Base-by-base conservation (phyloP, 331 rosid species). In the Arachis monticola region DNA sequence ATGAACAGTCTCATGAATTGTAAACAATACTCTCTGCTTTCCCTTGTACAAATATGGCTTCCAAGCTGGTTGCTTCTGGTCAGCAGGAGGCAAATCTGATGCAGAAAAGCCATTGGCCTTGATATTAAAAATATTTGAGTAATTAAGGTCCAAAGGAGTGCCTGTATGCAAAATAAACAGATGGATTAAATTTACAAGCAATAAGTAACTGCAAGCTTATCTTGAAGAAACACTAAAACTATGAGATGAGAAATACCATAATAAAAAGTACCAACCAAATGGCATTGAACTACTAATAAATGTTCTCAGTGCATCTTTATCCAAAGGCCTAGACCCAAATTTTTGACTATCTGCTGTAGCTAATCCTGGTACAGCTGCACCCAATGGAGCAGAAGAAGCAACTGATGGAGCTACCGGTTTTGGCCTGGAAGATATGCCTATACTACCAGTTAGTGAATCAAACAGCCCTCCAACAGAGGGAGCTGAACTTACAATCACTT, bases 11-110 rank as follows among this genome's bases (percentile, higher is more conserved):
- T 92, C 99, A 55, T 88, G 96, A 78, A 91, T 81, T 10, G 97
- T 87, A 76, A 92, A 88, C 44, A 88, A n/a, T 27, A 95, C 77
- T 84, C 96, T 87, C 77, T 92, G 99, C 79, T 86, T 95, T 83
- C 99, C 97, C 85, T 80, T 95, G 83, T 72, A 88, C 22, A 87
- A 87, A 82, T 95, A 92, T 32, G 97, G 97, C 88, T 95, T 95
- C 99, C 99, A 95, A 53, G 96, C 97, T 53, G 99, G 99, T 85
- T 90, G 97, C 87, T 95, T 95, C 78, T 83, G 92, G 74, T 92
- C 99, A 44, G 90, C 58, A 62, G 93, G 96, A 81, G 93, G 90
- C 73, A 84, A 75, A 86, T 95, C 99, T 60, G 89, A 81, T 11
- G 92, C 82, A 38, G 97, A 88, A 92, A 90, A 95, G 48, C 97